These are phyloP conservation scores for Henckelia pumila DNA, from an alignment of 257 asterid genomes.

Conservation along the genomic window DNA sequence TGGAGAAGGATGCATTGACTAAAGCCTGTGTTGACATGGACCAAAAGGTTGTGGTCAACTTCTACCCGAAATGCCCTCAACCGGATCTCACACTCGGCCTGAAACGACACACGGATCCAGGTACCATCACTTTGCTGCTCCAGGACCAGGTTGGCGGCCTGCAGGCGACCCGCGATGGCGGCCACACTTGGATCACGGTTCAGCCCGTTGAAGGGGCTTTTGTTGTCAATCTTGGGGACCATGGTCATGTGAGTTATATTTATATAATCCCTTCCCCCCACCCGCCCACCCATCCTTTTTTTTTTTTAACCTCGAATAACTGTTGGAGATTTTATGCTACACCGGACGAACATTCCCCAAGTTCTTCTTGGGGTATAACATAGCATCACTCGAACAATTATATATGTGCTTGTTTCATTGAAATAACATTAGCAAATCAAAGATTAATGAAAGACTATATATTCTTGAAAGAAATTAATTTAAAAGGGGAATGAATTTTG, in stretches of 20 bases:
- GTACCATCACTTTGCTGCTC: conserved; percentile 70
- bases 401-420: too few relatives aligned
- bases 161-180: conserved; percentile 86
- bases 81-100: conserved; percentile 79
- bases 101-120: conserved; percentile 92
- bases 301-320: too few relatives aligned
- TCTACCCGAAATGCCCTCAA: conserved; percentile 87
- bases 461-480: too few relatives aligned
- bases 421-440: too few relatives aligned
- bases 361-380: too few relatives aligned
- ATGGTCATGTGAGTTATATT: conserved; percentile 58
- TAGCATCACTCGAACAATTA: too few relatives aligned
- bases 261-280: too few relatives aligned
- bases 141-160: conserved; percentile 95
- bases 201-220: conserved; percentile 82
- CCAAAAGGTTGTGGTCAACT: conserved; percentile 81
- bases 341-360: too few relatives aligned
- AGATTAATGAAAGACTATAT: too few relatives aligned
- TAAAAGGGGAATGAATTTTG: too few relatives aligned
- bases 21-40: conserved; percentile 85
- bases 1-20: conserved; percentile 61
- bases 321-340: too few relatives aligned
- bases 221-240: conserved; percentile 92
- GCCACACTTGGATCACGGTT: conserved; percentile 86
- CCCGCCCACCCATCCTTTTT: too few relatives aligned